phyloP scores from a whole-genome alignment of 371 early-diverging fungal species.

The Syncephalastrum racemosum region DNA sequence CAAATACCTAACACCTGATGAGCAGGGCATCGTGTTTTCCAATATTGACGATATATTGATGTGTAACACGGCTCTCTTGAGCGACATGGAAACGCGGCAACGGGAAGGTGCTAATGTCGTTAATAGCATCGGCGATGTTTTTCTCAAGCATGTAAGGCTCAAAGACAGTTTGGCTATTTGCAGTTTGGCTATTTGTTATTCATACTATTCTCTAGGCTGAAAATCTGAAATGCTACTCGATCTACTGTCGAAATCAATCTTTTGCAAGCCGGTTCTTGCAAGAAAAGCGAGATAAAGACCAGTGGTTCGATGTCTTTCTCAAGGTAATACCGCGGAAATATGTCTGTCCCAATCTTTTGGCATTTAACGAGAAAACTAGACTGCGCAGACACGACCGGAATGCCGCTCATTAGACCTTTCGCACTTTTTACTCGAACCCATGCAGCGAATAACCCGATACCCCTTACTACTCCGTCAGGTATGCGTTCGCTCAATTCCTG shows the following conservation, averaged over 20 bases:
- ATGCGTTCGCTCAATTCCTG: conserved; percentile 3
- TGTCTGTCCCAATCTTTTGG: background rate
- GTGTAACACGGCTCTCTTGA: conserved; percentile 69
- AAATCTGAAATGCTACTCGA: conserved; percentile 59
- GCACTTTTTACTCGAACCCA: conserved; percentile 86
- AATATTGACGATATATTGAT: conserved; percentile 74
- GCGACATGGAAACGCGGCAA: conserved; percentile 66
- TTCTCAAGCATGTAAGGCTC: conserved; percentile 53
- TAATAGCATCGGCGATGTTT: conserved; percentile 60
- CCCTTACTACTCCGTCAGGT: conserved; percentile 85
- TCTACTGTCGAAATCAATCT: conserved; percentile 70
- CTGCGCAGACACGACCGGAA: conserved; percentile 61
- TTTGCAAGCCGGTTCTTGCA: conserved; percentile 65
- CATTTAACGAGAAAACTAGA: conserved; percentile 20
- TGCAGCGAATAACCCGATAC: conserved; percentile 94
- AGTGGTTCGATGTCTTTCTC: conserved; percentile 59
- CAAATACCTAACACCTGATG: conserved; percentile 39
- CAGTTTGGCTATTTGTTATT: background rate
- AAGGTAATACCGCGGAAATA: conserved; percentile 42
- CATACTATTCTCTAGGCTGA: conserved; percentile 33
- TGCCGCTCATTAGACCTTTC: conserved; percentile 83
- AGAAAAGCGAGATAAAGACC: conserved; percentile 55
- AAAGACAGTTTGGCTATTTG: background rate
- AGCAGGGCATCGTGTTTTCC: conserved; percentile 51
- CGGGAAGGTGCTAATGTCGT: conserved; percentile 51